Conservation (phyloP, 768 basidiomycete species). For the Gymnopilus dilepis region DNA sequence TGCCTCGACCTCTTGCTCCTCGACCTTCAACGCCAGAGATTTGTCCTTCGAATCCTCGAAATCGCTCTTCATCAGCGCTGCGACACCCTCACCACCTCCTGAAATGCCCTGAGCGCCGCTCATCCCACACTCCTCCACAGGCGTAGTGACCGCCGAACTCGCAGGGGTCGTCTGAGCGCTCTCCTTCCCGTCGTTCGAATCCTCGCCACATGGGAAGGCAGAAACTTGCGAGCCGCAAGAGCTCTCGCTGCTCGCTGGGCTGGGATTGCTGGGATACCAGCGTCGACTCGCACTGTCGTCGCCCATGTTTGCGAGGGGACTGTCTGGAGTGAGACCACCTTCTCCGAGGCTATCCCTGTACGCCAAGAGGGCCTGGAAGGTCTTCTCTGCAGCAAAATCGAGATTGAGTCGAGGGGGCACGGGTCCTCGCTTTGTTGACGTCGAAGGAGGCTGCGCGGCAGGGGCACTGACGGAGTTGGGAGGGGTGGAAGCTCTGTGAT, state of each 20-base stretch:
- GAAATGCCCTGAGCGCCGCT: neutral
- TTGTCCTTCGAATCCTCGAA: conserved; percentile 14
- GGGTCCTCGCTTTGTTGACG: conserved; percentile 31
- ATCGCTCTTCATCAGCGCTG: neutral
- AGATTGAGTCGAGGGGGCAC: conserved; percentile 36
- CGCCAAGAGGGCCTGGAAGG: conserved; percentile 32
- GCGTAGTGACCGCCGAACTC: conserved; percentile 36
- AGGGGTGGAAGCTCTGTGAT: neutral
- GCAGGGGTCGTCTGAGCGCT: conserved; percentile 31
- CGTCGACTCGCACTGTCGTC: neutral
- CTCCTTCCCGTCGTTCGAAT: neutral
- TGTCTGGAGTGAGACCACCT: conserved; percentile 31
- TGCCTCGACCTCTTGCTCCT: neutral
- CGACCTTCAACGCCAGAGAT: neutral
- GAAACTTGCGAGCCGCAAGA: conserved; percentile 31
- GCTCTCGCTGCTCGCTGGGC: conserved; percentile 30
- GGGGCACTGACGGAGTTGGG: conserved; percentile 8
- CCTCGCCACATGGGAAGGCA: conserved; percentile 22
- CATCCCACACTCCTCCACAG: conserved; percentile 30
- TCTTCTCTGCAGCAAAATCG: conserved; percentile 30
- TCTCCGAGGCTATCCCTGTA: conserved; percentile 31
- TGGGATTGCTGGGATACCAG: conserved; percentile 28
- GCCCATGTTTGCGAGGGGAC: conserved; percentile 21
- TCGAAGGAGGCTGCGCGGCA: conserved; percentile 17
- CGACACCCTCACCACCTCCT: neutral